These are phyloP conservation scores for Neofusicoccum kwambonambiense DNA, from an alignment of 2,329 filamentous ascomycete species.

Conservation along the genomic window DNA sequence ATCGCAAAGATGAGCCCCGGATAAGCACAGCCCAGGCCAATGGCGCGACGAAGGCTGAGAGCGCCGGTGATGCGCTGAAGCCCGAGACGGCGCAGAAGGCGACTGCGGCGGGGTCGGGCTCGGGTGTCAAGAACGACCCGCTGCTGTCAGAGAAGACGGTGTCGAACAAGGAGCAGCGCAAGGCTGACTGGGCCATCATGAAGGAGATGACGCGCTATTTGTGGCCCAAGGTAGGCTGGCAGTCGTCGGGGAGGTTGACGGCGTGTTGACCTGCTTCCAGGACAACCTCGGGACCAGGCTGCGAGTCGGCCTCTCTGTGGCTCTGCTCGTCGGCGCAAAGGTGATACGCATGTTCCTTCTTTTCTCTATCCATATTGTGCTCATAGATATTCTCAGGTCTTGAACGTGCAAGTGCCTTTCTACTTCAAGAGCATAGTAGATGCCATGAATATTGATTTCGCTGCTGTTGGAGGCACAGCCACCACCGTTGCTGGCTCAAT, in stretches of 20 bases:
- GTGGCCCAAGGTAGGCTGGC: slow-evolving; percentile 70
- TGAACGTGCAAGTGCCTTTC: slow-evolving; percentile 97
- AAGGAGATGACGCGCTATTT: slow-evolving; percentile 95
- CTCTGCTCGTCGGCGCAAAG: slow-evolving; percentile 83
- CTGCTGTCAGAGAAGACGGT: slow-evolving; percentile 64
- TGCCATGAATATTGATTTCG: slow-evolving; percentile 93
- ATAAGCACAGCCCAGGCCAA: slow-evolving; percentile 25
- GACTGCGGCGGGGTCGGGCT: slow-evolving; percentile 30
- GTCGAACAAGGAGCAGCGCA: slow-evolving; percentile 82
- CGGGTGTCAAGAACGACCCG: slow-evolving; percentile 48
- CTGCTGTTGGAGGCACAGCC: slow-evolving; percentile 81
- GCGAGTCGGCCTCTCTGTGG: slow-evolving; percentile 81
- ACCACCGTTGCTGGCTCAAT: slow-evolving; percentile 86
- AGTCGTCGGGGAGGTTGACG: not conserved
- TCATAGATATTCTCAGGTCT: slow-evolving; percentile 47
- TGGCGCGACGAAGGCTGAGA: slow-evolving; percentile 29
- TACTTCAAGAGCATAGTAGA: slow-evolving; percentile 99
- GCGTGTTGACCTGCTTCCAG: slow-evolving; percentile 29
- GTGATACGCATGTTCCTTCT: slow-evolving; percentile 38
- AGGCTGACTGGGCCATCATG: slow-evolving; percentile 98
- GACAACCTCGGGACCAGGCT: slow-evolving; percentile 78
- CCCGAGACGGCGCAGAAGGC: slow-evolving; percentile 21
- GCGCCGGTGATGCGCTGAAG: slow-evolving; percentile 22
- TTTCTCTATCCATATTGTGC: slow-evolving; percentile 19
- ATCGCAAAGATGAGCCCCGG: slow-evolving; percentile 40